Evolutionary conservation across 495 filamentous ascomycete genomes (phyloP).

Genomic region (Poronia punctata): DNA sequence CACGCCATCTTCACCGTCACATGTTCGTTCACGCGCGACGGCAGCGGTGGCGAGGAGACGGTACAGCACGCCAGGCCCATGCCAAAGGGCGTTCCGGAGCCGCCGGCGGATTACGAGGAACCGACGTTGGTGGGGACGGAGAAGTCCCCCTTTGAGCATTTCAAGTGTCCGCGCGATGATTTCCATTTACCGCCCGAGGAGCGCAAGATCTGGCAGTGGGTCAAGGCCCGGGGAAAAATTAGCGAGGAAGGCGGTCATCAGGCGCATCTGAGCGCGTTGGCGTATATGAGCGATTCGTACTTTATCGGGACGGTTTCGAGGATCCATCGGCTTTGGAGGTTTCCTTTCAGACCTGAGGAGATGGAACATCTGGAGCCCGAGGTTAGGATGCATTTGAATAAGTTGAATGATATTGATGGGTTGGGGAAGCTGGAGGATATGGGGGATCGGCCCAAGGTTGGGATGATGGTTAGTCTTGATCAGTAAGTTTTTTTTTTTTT

Average conservation of each 20-base stretch:
- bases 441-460: constrained; percentile 48
- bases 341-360: constrained; percentile 32
- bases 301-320: constrained; percentile 85
- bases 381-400: constrained; percentile 20
- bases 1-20: constrained; percentile 92
- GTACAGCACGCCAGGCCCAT: constrained; percentile 56
- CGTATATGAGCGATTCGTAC: constrained; percentile 85
- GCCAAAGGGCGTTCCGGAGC: constrained; percentile 39
- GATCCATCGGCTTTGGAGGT: constrained; percentile 67
- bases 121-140: constrained; percentile 21
- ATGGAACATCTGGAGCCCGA: constrained; percentile 24
- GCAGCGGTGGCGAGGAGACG: constrained; percentile 51
- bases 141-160: constrained; percentile 49
- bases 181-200: constrained; percentile 42
- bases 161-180: constrained; percentile 43
- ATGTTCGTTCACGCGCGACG: constrained; percentile 73
- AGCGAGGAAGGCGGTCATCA: constrained; percentile 62
- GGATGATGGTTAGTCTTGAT: constrained; percentile 96
- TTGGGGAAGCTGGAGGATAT: constrained; percentile 30
- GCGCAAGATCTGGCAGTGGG: constrained; percentile 69
- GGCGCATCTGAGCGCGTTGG: constrained; percentile 77
- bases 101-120: constrained; percentile 34
- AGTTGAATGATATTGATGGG: constrained; percentile 38
- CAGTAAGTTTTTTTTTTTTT: constrained; percentile 11
- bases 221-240: constrained; percentile 69